Evolutionary conservation across 129 eudicot species (phyloP), one percentile per base, ranked within the genome.

Genomic region (Cynara cardunculus): DNA sequence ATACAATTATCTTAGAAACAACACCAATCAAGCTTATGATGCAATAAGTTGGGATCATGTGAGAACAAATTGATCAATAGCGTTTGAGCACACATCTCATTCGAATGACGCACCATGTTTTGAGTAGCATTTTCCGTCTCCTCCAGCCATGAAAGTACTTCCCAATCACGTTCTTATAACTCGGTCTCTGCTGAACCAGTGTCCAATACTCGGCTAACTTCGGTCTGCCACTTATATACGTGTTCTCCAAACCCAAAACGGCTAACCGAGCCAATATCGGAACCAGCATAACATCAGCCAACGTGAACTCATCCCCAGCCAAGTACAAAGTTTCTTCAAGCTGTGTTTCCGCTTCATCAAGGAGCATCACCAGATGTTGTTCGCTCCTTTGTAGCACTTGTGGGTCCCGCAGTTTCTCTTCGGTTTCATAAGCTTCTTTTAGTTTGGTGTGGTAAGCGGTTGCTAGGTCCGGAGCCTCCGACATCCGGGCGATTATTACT

Each of bases 381-480:
- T 89, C 84, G 11, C 89, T 87, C 24, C 82, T 83, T 78, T 84
- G 87, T 19, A 90, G 73, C 32, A 91, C 85, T 76, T 87, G 92
- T 1, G 89, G 77, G 73, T 90, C 81, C 30, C 78, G 91, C 79
- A 90, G 41, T 72, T 91, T 94, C 7, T 94, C 98, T 74, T 90
- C 94, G 14, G 96, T 90, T 2, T 91, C 98, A 46, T 94, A 89
- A 11, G 90, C 96, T 14, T 92, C 87, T 85, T 89, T 84, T 41
- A 94, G 92, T 86, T 87, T 91, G 19, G 78, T 82, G 75, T 94
- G 98, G 87, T 91, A 94, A 5, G 96, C 84, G 32, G 90, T 86
- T 34, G 98, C 97, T 22, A 94, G 87, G 31, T 94, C 96, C 2
- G 98, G 98, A 64, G 89, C 84, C 72, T 94, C 96, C 0, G 98